A percentile compares a stretch with the other conserved stretches of the same genome.
phyloP scores from a whole-genome alignment of 1,139 yeast genomes.

The Entelexis sorbosivorans region DNA sequence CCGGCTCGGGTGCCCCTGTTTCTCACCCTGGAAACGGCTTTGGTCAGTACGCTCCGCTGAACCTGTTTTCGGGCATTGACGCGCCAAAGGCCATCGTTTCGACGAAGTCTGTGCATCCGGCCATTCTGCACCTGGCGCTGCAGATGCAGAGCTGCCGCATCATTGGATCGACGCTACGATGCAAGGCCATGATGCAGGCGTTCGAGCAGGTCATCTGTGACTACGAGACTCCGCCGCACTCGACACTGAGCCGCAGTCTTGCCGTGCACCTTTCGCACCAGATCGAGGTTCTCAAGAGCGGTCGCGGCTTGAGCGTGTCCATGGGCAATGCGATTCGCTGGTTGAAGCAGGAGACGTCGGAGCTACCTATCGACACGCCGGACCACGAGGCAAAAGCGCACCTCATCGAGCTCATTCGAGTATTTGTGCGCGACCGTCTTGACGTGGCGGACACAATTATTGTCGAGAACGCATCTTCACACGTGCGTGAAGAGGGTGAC shows the following conservation, averaged over 20 bases:
- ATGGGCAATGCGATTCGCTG: conserved; percentile 98
- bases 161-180: conserved; percentile 83
- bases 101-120: conserved; percentile 70
- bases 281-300: conserved; percentile 81
- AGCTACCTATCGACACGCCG: conserved; percentile 51
- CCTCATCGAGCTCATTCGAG: conserved; percentile 59
- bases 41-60: conserved; percentile 35
- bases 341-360: conserved; percentile 88
- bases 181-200: conserved; percentile 73
- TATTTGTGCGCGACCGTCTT: conserved; percentile 72
- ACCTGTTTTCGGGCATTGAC: conserved; percentile 69
- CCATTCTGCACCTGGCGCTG: conserved; percentile 64
- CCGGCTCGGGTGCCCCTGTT: not conserved
- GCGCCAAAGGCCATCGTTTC: conserved; percentile 34
- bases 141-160: conserved; percentile 73
- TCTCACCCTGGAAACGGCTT: conserved; percentile 26
- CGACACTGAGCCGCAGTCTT: conserved; percentile 76
- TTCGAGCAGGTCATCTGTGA: conserved; percentile 72
- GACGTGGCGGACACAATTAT: conserved; percentile 77
- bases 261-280: conserved; percentile 88
- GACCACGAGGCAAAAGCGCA: conserved; percentile 65
- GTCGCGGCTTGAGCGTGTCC: conserved; percentile 82
- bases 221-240: conserved; percentile 75
- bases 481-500: conserved; percentile 56
- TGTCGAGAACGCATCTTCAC: conserved; percentile 67